Evolutionary conservation across 129 eudicot species (phyloP).

Genomic region (Tagetes patula): DNA sequence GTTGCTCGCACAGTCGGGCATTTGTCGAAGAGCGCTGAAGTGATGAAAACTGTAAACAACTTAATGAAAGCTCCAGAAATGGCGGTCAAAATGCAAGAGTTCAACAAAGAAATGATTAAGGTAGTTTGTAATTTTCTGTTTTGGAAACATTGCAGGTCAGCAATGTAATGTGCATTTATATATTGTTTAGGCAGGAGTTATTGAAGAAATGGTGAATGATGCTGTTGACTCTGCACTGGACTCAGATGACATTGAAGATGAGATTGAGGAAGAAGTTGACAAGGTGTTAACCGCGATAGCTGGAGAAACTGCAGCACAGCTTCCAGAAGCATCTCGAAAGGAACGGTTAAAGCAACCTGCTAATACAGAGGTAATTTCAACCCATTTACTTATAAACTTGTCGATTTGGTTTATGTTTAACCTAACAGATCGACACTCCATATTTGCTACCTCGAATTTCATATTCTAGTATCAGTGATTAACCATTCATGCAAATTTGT

Average conservation of each 20-base stretch:
- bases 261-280: conserved; percentile 93
- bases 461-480: not conserved
- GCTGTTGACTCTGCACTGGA: conserved; percentile 77
- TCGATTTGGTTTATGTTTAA: not conserved
- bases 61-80: conserved; percentile 92
- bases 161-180: not conserved
- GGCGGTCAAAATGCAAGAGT: conserved; percentile 91
- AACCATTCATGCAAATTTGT: conserved; percentile 18
- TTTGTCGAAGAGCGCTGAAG: conserved; percentile 93
- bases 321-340: conserved; percentile 77
- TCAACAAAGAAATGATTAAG: conserved; percentile 94
- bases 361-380: conserved; percentile 39
- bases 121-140: conserved; percentile 28
- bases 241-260: conserved; percentile 93
- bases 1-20: conserved; percentile 96
- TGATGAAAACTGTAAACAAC: conserved; percentile 84
- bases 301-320: conserved; percentile 91
- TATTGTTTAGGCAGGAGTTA: conserved; percentile 65
- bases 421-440: not conserved
- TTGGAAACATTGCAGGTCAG: not conserved
- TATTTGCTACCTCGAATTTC: not conserved
- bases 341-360: conserved; percentile 70
- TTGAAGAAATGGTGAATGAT: conserved; percentile 86
- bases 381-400: not conserved
- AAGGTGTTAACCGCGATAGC: conserved; percentile 91